A percentile compares a stretch with the other conserved stretches of the same genome.
Evolutionary conservation across 805 yeast genomes (phyloP).

Genomic region (Saccharomycopsis capsularis): DNA sequence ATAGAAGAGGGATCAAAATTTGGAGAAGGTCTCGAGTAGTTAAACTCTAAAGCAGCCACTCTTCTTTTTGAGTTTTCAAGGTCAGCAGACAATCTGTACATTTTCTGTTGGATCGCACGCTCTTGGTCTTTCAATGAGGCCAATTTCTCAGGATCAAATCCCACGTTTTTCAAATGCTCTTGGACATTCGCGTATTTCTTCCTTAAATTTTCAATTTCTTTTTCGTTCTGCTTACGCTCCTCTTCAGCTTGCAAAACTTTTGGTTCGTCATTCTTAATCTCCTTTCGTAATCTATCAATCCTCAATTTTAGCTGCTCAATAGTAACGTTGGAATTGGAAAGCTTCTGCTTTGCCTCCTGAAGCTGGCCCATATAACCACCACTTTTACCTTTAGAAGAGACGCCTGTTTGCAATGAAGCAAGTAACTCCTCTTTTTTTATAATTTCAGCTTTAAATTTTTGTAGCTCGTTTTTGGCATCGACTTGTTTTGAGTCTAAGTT

Average conservation of each 20-base stretch:
- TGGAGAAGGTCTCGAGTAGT: conserved; percentile 57
- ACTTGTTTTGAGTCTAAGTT: conserved; percentile 41
- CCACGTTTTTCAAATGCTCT: conserved; percentile 40
- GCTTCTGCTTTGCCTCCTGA: conserved; percentile 49
- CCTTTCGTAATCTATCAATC: conserved; percentile 49
- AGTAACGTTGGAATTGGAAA: conserved; percentile 46
- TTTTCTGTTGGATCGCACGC: conserved; percentile 35
- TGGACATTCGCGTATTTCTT: conserved; percentile 34
- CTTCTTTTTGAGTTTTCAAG: conserved; percentile 52
- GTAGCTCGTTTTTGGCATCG: conserved; percentile 37
- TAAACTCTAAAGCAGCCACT: conserved; percentile 69
- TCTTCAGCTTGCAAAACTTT: conserved; percentile 47
- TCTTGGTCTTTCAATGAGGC: conserved; percentile 42
- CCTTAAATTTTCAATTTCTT: conserved; percentile 39
- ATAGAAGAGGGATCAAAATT: conserved; percentile 57
- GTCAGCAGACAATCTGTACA: conserved; percentile 39
- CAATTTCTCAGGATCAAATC: conserved; percentile 46
- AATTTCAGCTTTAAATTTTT: conserved; percentile 39
- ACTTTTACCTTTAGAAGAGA: conserved; percentile 73
- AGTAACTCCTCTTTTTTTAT: conserved; percentile 68
- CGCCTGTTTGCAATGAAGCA: conserved; percentile 79
- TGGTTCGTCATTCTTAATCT: conserved; percentile 40
- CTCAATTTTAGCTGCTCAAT: conserved; percentile 56
- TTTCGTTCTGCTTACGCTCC: conserved; percentile 37
- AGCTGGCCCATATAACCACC: conserved; percentile 75